Conservation (phyloP, 495 filamentous ascomycete genomes). For the Hypoxylon intermedium region DNA sequence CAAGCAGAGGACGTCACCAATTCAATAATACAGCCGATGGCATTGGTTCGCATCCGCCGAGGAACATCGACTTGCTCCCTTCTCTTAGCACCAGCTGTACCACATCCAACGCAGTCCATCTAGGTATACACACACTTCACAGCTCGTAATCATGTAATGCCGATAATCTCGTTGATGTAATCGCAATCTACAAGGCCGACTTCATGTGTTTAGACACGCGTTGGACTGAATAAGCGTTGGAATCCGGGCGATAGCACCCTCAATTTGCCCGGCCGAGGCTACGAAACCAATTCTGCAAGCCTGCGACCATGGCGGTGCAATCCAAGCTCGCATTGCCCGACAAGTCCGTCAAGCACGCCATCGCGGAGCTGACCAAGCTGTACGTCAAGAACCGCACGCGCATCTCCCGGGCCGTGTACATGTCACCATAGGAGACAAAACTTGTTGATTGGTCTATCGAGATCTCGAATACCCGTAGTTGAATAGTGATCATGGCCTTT, state of each 20-base stretch:
- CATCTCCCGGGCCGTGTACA: slow-evolving; percentile 90
- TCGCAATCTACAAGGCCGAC: slow-evolving; percentile 8
- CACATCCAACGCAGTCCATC: neutral
- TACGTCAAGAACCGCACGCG: slow-evolving; percentile 87
- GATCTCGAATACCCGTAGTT: no score
- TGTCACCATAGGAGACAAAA: no score
- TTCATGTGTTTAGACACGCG: neutral
- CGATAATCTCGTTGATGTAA: slow-evolving; percentile 20
- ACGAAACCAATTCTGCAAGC: slow-evolving; percentile 9
- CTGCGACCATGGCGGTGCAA: slow-evolving; percentile 71
- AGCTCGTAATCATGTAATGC: slow-evolving; percentile 35
- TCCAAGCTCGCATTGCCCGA: slow-evolving; percentile 76
- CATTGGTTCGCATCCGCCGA: slow-evolving; percentile 40
- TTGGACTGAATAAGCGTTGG: slow-evolving; percentile 21
- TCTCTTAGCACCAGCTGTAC: neutral
- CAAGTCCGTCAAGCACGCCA: slow-evolving; percentile 73
- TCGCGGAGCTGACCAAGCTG: slow-evolving; percentile 73
- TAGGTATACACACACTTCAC: neutral
- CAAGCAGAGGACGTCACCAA: slow-evolving; percentile 41
- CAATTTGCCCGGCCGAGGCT: slow-evolving; percentile 1
- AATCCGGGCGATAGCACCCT: slow-evolving; percentile 1
- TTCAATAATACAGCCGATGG: slow-evolving; percentile 9
- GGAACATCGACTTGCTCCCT: slow-evolving; percentile 25
- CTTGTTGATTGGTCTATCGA: no score
- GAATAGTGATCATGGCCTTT: no score